These are phyloP conservation scores for Lactifluus subvellereus DNA, from an alignment of 768 basidiomycete species.

Conservation along the genomic window DNA sequence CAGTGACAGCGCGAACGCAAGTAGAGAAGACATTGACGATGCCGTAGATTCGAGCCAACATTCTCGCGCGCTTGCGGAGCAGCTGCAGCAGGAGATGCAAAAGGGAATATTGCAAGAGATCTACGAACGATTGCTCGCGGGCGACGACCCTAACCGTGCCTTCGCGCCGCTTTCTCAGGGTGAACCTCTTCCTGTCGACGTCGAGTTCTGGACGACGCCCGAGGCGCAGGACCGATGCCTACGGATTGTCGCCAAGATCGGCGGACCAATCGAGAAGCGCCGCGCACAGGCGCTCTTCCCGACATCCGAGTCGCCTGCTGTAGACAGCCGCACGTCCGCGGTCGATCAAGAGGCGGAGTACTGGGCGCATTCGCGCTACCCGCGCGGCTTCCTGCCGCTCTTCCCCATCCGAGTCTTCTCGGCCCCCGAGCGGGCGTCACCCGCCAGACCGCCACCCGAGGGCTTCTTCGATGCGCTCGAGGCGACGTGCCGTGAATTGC, in stretches of 20 bases:
- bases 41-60: conserved; percentile 38
- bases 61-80: conserved; percentile 63
- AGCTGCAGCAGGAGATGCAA: conserved; percentile 70
- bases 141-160: background rate
- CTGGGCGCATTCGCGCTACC: conserved; percentile 61
- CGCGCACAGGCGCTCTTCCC: conserved; percentile 60
- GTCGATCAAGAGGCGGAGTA: conserved; percentile 56
- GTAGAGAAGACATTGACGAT: conserved; percentile 6
- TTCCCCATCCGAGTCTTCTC: conserved; percentile 53
- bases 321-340: conserved; percentile 32
- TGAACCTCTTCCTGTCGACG: conserved; percentile 34
- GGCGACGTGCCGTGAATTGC: conserved; percentile 41
- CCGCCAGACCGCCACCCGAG: background rate
- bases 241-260: conserved; percentile 77
- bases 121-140: conserved; percentile 38
- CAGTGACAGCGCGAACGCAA: conserved; percentile 22
- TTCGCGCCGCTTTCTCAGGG: background rate
- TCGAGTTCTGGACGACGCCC: conserved; percentile 74
- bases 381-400: conserved; percentile 47
- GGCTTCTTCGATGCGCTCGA: conserved; percentile 13
- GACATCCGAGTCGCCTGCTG: background rate
- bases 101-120: conserved; percentile 59
- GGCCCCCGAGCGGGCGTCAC: conserved; percentile 26
- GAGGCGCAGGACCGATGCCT: conserved; percentile 71
- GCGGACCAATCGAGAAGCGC: conserved; percentile 59